Evolutionary conservation across 345 rosid species (phyloP).

Genomic region (Lumnitzera racemosa): DNA sequence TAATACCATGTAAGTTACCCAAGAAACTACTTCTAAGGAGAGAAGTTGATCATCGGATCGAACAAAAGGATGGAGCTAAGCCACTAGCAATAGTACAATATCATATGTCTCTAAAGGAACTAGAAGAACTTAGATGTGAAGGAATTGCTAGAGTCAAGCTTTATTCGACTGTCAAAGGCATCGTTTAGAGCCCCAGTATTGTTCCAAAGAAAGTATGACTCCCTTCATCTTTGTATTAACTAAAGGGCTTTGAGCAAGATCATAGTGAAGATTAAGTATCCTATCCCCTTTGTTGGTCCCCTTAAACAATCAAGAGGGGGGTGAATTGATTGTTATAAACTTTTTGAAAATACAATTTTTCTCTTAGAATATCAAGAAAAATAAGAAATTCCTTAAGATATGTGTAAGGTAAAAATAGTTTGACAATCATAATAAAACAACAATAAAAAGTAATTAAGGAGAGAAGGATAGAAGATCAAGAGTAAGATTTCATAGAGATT

Average conservation of each 20-base stretch:
- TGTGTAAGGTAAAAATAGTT: no score
- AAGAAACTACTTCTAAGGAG: not conserved
- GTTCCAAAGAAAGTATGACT: not conserved
- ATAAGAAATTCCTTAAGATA: no score
- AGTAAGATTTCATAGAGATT: no score
- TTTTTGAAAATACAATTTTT: no score
- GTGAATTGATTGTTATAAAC: no score
- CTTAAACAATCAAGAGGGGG: no score
- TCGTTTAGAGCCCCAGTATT: not conserved
- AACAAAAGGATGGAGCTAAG: not conserved
- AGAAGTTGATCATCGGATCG: not conserved
- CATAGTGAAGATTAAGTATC: not conserved
- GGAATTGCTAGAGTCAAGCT: not conserved
- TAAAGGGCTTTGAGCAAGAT: not conserved
- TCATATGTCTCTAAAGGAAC: not conserved
- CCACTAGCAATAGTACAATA: not conserved
- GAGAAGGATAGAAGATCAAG: no score
- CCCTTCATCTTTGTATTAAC: not conserved
- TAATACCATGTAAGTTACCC: not conserved
- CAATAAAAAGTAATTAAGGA: no score
- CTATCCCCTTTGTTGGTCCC: not conserved
- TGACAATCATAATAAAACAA: no score
- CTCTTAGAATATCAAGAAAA: no score
- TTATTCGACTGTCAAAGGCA: not conserved
- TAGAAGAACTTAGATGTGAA: not conserved